Evolutionary conservation across 768 basidiomycete genomes (phyloP), one percentile per base, ranked within the genome.

Genomic region (Agrocybe chaxingu): DNA sequence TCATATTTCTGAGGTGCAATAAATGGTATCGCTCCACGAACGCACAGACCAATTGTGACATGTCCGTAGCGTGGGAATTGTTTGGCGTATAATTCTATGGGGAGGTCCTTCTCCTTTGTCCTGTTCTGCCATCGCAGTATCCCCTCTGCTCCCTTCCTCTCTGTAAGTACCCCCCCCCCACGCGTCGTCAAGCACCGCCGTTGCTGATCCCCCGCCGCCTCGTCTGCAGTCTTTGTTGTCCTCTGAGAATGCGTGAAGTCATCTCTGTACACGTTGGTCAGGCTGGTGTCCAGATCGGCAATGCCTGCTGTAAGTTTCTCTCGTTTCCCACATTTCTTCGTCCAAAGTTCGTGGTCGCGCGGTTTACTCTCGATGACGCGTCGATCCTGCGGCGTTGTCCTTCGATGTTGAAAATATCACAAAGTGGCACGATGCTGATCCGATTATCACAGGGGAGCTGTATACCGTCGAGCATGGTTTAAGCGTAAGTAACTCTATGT

Each of bases 381-480:
- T 73, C 62, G 50, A 56, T 58, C 55, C 54, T 44, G 62, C 58
- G 55, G 33, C 48, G 41, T 48, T 50, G 31, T 40, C n/a, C 32
- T 37, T 53, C 47, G 43, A 48, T 56, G 51, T 59, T 33, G 44
- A 40, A 50, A 45, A 57, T 49, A 50, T 52, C 50, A 12, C 37
- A 58, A 65, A 62, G 63, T 65, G 57, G 63, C 59, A 56, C 63
- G 62, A 68, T 71, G 62, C 73, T 76, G 59, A 77, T 68, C 59
- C 46, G 64, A 62, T 65, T 65, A 61, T 68, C 64, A 29, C 68
- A 93, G 91, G 92, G 96, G 96, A 98, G 74, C 84, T 98, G 55
- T 99, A 99, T 78, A 97, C 94, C 65, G 86, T 97, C 62, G 97
- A 99, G 73, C 97, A 98, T 72, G 95, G 95, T 67, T 78, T 99